These are phyloP conservation scores for Kluyveromyces nonfermentans DNA, from an alignment of 805 yeast species.

Conservation along the genomic window DNA sequence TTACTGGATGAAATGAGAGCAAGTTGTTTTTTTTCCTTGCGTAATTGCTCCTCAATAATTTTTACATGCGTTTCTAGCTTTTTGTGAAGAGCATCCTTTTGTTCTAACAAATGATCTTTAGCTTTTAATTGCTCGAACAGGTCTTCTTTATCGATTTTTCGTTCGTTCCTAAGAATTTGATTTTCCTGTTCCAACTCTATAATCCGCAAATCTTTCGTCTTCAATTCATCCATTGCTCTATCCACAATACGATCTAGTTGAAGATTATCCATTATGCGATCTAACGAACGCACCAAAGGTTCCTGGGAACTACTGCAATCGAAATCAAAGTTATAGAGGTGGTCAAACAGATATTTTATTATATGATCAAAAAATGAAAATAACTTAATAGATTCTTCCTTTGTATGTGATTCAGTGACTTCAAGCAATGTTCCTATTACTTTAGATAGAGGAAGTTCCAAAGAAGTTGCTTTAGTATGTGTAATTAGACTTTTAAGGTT, in stretches of 20 bases:
- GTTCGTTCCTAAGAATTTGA: constrained; percentile 59
- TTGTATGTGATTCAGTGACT: constrained; percentile 46
- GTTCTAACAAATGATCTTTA: constrained; percentile 46
- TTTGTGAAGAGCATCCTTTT: constrained; percentile 50
- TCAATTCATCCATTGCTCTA: constrained; percentile 58
- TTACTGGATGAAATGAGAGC: constrained; percentile 16
- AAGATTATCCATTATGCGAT: constrained; percentile 57
- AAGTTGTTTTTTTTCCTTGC: constrained; percentile 14
- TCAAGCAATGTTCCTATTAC: constrained; percentile 45
- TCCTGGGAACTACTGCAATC: constrained; percentile 42
- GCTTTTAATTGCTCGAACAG: constrained; percentile 55
- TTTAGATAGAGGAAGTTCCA: constrained; percentile 51
- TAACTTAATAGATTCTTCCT: constrained; percentile 34
- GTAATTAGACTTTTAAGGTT: constrained; percentile 14
- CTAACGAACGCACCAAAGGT: constrained; percentile 71
- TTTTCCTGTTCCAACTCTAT: constrained; percentile 46
- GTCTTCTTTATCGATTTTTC: constrained; percentile 47
- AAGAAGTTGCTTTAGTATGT: constrained; percentile 45
- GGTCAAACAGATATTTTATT: constrained; percentile 55
- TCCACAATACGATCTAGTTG: constrained; percentile 82
- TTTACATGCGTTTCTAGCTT: constrained; percentile 52
- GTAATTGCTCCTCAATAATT: constrained; percentile 44
- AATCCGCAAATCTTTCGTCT: constrained; percentile 37
- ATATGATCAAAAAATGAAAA: constrained; percentile 41
- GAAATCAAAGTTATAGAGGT: constrained; percentile 43